Percentiles rank a stretch among this genome's conserved stretches.
phyloP scores from a whole-genome alignment of 805 yeast genomes.

The Tetrapisispora namnaoensis region DNA sequence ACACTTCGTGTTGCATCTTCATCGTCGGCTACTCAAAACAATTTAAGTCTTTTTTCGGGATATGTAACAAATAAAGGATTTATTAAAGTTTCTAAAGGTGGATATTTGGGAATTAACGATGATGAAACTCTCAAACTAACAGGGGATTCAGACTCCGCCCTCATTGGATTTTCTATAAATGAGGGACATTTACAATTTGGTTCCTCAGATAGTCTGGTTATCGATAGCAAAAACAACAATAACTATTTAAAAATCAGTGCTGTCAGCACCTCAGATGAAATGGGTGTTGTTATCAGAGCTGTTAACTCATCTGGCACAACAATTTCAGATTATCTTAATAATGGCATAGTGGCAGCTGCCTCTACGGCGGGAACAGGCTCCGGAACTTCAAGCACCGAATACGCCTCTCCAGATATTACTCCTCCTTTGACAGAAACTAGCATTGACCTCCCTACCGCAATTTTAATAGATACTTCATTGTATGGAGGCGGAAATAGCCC shows the following conservation, averaged over 20 bases:
- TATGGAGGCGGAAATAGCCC: too few species aligned
- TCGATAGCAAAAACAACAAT: background rate
- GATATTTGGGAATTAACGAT: constrained; percentile 21
- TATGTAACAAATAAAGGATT: constrained; percentile 26
- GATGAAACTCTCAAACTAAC: constrained; percentile 17
- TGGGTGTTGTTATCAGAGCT: constrained; percentile 11
- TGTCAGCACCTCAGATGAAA: constrained; percentile 14
- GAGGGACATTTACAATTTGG: constrained; percentile 3
- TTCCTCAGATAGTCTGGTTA: background rate
- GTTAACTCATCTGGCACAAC: constrained; percentile 8
- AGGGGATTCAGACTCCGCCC: constrained; percentile 16
- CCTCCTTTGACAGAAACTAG: background rate
- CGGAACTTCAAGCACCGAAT: background rate
- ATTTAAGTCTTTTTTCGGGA: background rate
- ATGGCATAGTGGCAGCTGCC: background rate
- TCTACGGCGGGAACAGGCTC: background rate
- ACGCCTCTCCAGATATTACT: background rate
- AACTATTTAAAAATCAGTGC: constrained; percentile 3
- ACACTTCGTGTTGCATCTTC: background rate
- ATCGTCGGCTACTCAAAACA: background rate
- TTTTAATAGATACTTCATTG: background rate
- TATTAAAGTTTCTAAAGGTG: constrained; percentile 19
- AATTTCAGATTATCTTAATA: constrained; percentile 14
- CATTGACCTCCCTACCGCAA: background rate
- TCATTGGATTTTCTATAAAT: constrained; percentile 32